Evolutionary conservation across 2,329 filamentous ascomycete species (phyloP).

Genomic region (Fusarium stilboides): DNA sequence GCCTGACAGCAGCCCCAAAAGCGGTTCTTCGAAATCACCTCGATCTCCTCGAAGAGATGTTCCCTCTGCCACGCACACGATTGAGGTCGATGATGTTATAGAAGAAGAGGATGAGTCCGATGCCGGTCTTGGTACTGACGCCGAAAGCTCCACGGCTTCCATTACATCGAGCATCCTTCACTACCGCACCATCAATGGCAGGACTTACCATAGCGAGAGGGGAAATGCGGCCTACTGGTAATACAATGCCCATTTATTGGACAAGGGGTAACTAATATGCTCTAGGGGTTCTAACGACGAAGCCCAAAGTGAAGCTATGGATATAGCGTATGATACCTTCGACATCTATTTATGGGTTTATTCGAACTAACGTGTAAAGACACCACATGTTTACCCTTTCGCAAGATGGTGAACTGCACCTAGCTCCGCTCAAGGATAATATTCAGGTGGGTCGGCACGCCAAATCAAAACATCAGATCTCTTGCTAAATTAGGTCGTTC

Average conservation of each 20-base stretch:
- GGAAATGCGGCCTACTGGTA: slow-evolving; percentile 31
- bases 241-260: accelerated
- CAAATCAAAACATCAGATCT: accelerated
- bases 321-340: slow-evolving; percentile 9
- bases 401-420: slow-evolving; percentile 17
- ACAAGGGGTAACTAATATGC: neutral
- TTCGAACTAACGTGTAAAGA: neutral
- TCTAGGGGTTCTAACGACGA: slow-evolving; percentile 24
- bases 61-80: neutral
- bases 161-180: slow-evolving; percentile 30
- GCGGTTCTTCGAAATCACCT: slow-evolving; percentile 1
- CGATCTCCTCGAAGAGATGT: neutral
- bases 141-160: slow-evolving; percentile 18
- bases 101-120: slow-evolving; percentile 15
- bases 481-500: neutral
- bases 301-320: slow-evolving; percentile 27
- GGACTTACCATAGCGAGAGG: slow-evolving; percentile 25
- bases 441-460: neutral
- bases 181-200: slow-evolving; percentile 26
- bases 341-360: neutral
- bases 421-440: slow-evolving; percentile 5
- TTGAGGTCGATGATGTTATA: slow-evolving; percentile 16
- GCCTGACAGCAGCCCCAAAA: slow-evolving; percentile 16
- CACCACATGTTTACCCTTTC: slow-evolving; percentile 31
- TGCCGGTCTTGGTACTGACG: slow-evolving; percentile 17